phyloP scores from a whole-genome alignment of 2,329 filamentous ascomycete species.

The Penicillium sp. region DNA sequence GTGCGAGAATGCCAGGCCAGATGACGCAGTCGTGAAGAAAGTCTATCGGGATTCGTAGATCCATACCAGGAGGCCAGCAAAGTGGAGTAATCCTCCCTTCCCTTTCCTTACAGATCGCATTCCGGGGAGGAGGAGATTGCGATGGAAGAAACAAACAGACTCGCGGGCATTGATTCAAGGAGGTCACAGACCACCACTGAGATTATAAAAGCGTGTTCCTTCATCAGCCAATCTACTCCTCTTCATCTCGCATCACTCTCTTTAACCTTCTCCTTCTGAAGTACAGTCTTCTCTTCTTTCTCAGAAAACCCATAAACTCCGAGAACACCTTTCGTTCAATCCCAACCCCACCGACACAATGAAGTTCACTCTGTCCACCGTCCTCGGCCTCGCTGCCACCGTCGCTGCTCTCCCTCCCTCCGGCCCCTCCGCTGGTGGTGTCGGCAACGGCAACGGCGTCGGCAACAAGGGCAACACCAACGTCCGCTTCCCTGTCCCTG shows the following conservation, averaged over 20 bases:
- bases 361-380: slow-evolving; percentile 41
- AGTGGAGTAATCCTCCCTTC: slow-evolving; percentile 21
- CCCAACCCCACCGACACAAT: slow-evolving; percentile 41
- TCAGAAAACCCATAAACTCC: slow-evolving; percentile 17
- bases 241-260: slow-evolving; percentile 39
- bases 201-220: slow-evolving; percentile 38
- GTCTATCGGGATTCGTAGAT: slow-evolving; percentile 20
- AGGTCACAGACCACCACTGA: slow-evolving; percentile 27
- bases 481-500: slow-evolving; percentile 38
- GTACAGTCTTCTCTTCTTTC: slow-evolving; percentile 28
- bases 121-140: slow-evolving; percentile 29
- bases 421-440: slow-evolving; percentile 24
- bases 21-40: slow-evolving; percentile 13
- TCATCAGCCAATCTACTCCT: slow-evolving; percentile 24
- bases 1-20: slow-evolving; percentile 19
- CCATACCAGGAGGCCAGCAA: slow-evolving; percentile 29
- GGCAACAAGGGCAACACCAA: slow-evolving; percentile 40
- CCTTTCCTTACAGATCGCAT: slow-evolving; percentile 35
- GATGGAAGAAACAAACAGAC: slow-evolving; percentile 13
- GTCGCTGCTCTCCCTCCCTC: slow-evolving; percentile 35
- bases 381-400: slow-evolving; percentile 41
- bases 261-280: slow-evolving; percentile 32
- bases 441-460: slow-evolving; percentile 28
- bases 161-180: slow-evolving; percentile 7
- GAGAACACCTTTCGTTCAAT: slow-evolving; percentile 32